Percentiles rank a stretch among this genome's conserved stretches.
Evolutionary conservation across 768 basidiomycete species (phyloP).

Genomic region (Albatrellus ellisii): DNA sequence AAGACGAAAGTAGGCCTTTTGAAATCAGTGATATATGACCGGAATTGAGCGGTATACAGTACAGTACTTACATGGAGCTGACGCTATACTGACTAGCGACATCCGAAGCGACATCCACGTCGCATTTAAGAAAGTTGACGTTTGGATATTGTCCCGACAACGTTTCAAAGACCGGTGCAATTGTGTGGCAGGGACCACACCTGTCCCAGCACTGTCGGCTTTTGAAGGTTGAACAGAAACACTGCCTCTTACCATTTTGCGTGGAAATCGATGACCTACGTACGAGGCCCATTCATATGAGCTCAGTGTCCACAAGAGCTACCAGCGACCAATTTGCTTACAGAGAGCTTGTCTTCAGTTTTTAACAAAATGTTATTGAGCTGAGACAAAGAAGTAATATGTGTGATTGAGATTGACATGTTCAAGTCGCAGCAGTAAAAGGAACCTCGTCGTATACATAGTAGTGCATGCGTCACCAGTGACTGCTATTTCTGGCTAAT

Average conservation of each 20-base stretch:
- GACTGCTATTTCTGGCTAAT: neutral
- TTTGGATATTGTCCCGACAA: slow-evolving; percentile 53
- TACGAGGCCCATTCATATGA: slow-evolving; percentile 2
- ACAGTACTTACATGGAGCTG: slow-evolving; percentile 51
- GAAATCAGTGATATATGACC: too few species aligned
- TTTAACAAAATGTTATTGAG: slow-evolving; percentile 45
- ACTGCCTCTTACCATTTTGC: slow-evolving; percentile 49
- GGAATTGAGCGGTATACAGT: neutral
- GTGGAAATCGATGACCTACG: slow-evolving; percentile 77
- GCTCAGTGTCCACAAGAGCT: too few species aligned
- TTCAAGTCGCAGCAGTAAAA: neutral
- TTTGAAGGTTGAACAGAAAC: neutral
- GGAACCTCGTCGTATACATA: neutral
- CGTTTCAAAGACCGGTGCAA: slow-evolving; percentile 63
- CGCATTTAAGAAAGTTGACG: slow-evolving; percentile 78
- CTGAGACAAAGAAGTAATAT: slow-evolving; percentile 49
- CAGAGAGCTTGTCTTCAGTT: slow-evolving; percentile 52
- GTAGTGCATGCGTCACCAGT: neutral
- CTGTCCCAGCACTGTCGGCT: slow-evolving; percentile 24
- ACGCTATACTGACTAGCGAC: slow-evolving; percentile 52
- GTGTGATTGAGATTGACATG: slow-evolving; percentile 53
- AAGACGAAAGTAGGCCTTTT: slow-evolving; percentile 78
- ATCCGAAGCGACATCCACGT: slow-evolving; percentile 59
- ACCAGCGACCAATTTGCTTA: slow-evolving; percentile 18
- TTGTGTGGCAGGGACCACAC: slow-evolving; percentile 81